These are phyloP conservation scores for Ramaria sp. DNA, from an alignment of 768 basidiomycete genomes.

Conservation along the genomic window DNA sequence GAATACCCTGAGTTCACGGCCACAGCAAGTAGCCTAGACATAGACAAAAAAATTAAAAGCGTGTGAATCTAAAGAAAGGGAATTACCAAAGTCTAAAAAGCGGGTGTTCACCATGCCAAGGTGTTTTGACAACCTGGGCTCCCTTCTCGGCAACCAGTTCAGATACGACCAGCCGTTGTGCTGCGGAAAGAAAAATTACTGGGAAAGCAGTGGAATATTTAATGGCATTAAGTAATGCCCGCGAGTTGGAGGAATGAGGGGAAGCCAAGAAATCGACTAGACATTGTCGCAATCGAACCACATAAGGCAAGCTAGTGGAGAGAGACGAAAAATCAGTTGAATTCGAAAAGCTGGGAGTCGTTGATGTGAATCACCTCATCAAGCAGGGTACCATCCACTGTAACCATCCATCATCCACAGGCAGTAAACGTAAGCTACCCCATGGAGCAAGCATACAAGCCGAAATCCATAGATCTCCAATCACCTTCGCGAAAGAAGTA, in stretches of 20 bases:
- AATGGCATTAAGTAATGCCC: slow-evolving; percentile 80
- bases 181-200: slow-evolving; percentile 88
- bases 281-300: slow-evolving; percentile 91
- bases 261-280: slow-evolving; percentile 65
- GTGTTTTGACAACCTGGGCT: slow-evolving; percentile 28
- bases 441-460: slow-evolving; percentile 79
- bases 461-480: slow-evolving; percentile 91
- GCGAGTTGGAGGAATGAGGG: slow-evolving; percentile 46
- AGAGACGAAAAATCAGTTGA: slow-evolving; percentile 6
- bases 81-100: slow-evolving; percentile 77
- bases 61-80: background rate
- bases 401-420: slow-evolving; percentile 49
- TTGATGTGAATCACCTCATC: slow-evolving; percentile 59
- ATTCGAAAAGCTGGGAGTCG: background rate
- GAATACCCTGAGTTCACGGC: slow-evolving; percentile 86
- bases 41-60: background rate
- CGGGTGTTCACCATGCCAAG: slow-evolving; percentile 67
- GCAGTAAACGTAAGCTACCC: slow-evolving; percentile 58
- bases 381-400: slow-evolving; percentile 74
- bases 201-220: slow-evolving; percentile 98
- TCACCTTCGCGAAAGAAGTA: slow-evolving; percentile 93
- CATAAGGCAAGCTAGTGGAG: slow-evolving; percentile 64
- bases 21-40: slow-evolving; percentile 67
- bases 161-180: slow-evolving; percentile 63
- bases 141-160: slow-evolving; percentile 45